phyloP scores from a whole-genome alignment of 164 flowering plant species.

The grape (Vitis vinifera) region DNA sequence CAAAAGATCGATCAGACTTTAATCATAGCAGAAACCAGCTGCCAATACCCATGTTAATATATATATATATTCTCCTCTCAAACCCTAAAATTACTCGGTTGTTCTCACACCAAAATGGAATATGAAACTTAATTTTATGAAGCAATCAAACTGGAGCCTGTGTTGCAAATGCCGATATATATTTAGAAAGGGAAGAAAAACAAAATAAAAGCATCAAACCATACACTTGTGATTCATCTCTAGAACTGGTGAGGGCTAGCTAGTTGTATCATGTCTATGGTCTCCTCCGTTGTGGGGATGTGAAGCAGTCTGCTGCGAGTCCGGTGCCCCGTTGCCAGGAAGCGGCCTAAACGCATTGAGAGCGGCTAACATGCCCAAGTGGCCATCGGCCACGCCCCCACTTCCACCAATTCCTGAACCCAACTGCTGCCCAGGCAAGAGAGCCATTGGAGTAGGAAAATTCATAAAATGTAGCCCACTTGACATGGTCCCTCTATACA shows the following conservation, averaged over 20 bases:
- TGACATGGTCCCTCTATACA: constrained; percentile 51
- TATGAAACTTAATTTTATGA: not conserved
- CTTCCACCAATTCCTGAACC: constrained; percentile 13
- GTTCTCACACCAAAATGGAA: constrained; percentile 1
- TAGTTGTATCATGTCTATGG: constrained; percentile 15
- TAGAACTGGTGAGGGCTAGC: constrained; percentile 1
- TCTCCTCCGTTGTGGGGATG: constrained; percentile 21
- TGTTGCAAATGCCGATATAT: not conserved
- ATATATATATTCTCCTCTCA: not conserved
- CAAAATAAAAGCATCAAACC: not conserved
- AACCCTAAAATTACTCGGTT: constrained; percentile 3
- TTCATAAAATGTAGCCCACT: constrained; percentile 80
- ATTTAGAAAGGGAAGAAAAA: not conserved
- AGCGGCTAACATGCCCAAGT: constrained; percentile 43
- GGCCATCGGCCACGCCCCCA: constrained; percentile 29
- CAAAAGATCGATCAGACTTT: not conserved
- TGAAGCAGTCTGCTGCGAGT: constrained; percentile 18
- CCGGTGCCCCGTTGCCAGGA: constrained; percentile 13
- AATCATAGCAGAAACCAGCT: not conserved
- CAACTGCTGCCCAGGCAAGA: constrained; percentile 24
- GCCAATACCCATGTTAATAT: constrained; percentile 2
- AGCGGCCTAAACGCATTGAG: constrained; percentile 34
- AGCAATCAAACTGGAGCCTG: not conserved
- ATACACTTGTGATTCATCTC: constrained; percentile 1
- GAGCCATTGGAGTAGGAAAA: constrained; percentile 49